Conservation (phyloP, 306 rosid genomes). For the Lagenaria siceraria region DNA sequence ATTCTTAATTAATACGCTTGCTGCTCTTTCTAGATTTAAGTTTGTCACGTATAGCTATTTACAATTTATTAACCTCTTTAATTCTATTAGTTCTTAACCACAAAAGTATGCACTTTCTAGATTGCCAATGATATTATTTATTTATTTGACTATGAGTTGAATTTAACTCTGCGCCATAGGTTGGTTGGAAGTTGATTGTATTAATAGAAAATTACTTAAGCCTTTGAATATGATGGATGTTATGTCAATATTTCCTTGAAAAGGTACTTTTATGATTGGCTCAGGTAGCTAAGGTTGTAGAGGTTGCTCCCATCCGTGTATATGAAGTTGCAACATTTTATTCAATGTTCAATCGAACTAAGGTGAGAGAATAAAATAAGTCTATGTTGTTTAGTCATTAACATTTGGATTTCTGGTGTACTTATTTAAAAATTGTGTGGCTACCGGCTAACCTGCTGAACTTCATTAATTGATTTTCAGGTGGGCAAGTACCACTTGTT, state of each 20-base stretch:
- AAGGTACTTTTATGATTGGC: slow-evolving; percentile 24
- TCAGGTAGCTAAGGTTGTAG: slow-evolving; percentile 84
- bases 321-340: slow-evolving; percentile 96
- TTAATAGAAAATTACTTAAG: background rate
- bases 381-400: background rate
- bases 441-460: slow-evolving; percentile 8
- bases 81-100: background rate
- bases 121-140: background rate
- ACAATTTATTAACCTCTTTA: background rate
- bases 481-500: slow-evolving; percentile 89
- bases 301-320: slow-evolving; percentile 90
- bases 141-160: background rate
- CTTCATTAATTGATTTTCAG: slow-evolving; percentile 34
- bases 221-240: background rate
- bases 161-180: background rate
- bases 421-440: background rate
- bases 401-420: background rate
- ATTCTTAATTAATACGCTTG: background rate
- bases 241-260: slow-evolving; percentile 4
- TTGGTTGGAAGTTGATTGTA: background rate
- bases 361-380: slow-evolving; percentile 29
- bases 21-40: background rate
- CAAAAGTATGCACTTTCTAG: background rate
- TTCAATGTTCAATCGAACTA: slow-evolving; percentile 89
- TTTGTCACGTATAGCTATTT: background rate